A percentile compares a stretch with the other conserved stretches of the same genome.
phyloP scores from a whole-genome alignment of 345 rosid species.

The Excoecaria cochinchinensis region DNA sequence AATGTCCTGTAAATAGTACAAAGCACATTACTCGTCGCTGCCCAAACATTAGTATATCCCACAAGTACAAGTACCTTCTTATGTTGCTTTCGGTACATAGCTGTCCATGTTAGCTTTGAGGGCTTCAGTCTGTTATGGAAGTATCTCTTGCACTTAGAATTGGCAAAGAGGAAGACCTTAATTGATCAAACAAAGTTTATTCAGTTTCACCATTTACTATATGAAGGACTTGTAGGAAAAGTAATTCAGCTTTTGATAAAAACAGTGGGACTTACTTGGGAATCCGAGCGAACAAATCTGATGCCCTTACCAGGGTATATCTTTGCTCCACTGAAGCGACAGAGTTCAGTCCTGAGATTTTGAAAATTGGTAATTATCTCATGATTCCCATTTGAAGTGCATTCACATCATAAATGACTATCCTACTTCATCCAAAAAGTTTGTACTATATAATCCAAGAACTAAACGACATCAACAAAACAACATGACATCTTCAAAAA shows the following conservation, averaged over 20 bases:
- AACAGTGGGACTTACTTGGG: constrained; percentile 17
- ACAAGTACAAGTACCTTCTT: constrained; percentile 16
- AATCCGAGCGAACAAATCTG: constrained; percentile 27
- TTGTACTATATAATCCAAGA: neutral
- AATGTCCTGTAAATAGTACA: constrained; percentile 19
- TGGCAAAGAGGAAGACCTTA: constrained; percentile 35
- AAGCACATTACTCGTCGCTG: neutral
- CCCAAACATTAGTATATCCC: neutral
- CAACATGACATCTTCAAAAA: neutral
- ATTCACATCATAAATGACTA: neutral
- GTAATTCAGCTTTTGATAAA: too few relatives aligned
- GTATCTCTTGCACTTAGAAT: constrained; percentile 38
- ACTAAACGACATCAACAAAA: neutral
- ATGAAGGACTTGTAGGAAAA: neutral
- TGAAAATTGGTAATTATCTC: neutral
- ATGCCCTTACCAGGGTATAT: constrained; percentile 33
- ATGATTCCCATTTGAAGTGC: neutral
- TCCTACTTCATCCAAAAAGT: neutral
- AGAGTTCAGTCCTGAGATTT: constrained; percentile 53
- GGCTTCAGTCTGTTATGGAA: constrained; percentile 39
- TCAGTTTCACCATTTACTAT: neutral
- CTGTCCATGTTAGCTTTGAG: constrained; percentile 37
- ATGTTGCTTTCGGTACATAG: constrained; percentile 36
- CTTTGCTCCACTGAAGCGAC: constrained; percentile 53
- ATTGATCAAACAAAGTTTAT: neutral